Evolutionary conservation across 1,284 basidiomycete genomes (phyloP), one percentile per base, ranked within the genome.

Genomic region (Naganishia sp.): DNA sequence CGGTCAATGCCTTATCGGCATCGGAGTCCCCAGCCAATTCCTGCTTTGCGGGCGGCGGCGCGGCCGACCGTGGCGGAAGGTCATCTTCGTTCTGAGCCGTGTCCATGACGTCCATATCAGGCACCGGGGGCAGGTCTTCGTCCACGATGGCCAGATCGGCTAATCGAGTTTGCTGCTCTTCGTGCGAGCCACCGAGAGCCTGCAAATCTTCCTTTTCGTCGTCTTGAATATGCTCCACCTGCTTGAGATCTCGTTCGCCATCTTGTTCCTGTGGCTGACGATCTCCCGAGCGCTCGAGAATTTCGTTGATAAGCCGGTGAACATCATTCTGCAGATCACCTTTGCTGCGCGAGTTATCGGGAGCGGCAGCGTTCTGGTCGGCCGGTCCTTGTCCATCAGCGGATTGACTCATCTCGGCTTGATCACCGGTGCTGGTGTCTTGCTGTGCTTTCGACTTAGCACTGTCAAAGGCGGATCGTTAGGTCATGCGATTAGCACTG

Each of bases 171-270:
- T 87, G 86, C 75, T 94, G 87, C 71, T 94, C 91, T 54, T 90
- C 87, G 13, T 85, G 86, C 0, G 94, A 90, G 1, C 90, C 87
- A 6, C 94, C 95, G 13, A 98, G 84, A 0, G 94, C 93, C 77
- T 98, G 93, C 84, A 90, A 88, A 60, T 90, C 87, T 55, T 88
- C 83, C 65, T 87, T 87, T 69, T 90, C 87, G 55, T 82, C 82
- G 9, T 90, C 86, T 23, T 85, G 86, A n/a, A 91, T 81, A 77
- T 96, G 94, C 76, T 97, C 92, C 23, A 96, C 82, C 57, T 84
- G 83, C 59, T 66, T 66, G 36, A 52, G 48, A 61, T 61, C 59
- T 21, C 61, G 61, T 72, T 88, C 87, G 1, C 84, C 81, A 2
- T 84, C 79, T 50, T 83, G 82, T 18, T 78, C 75, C 2, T 75